Evolutionary conservation across 768 basidiomycete species (phyloP), one percentile per base, ranked within the genome.

Genomic region (Daedaleopsis nitida): DNA sequence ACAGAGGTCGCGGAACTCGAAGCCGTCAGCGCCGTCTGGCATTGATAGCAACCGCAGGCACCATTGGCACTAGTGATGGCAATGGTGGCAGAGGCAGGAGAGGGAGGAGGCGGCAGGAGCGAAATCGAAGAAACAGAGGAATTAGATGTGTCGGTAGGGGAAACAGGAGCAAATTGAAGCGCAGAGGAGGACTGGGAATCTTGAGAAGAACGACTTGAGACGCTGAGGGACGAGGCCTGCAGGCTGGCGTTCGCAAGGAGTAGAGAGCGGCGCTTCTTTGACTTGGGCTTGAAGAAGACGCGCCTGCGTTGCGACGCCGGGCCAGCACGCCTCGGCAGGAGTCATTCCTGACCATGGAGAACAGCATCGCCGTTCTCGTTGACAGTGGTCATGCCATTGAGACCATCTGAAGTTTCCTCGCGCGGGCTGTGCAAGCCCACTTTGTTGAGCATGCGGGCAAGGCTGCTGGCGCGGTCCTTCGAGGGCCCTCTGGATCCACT

Each of bases 371-470:
- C 55, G 50, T 52, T 43, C 53, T 56, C 55, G 16, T 21, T 50
- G 5, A 44, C 54, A 2, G 49, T 24, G 21, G 12, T 19, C 53
- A 59, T 52, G 11, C 57, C 27, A 37, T 13, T n/a, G 5, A 38
- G 3, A 12, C 11, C 38, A 14, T 55, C 54, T 13, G 42, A 11
- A 38, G 54, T 54, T 17, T 43, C 65, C 34, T 52, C 55, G 48
- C 42, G 45, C 17, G 38, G 5, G 53, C 45, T 45, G 37, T 60
- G 63, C 23, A 68, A 56, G 53, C 66, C 55, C 52, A 70, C 59
- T 60, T 68, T 64, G 54, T 68, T 64, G 49, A 68, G 54, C 19
- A 70, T 47, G 21, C 60, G 64, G 11, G 62, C 44, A 49, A 69
- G n/a, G 52, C 56, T 58, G 43, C 56, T 58, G 14, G 55, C 58